Conservation (phyloP, 73 alveolate genomes). For the Halteria grandinella region DNA sequence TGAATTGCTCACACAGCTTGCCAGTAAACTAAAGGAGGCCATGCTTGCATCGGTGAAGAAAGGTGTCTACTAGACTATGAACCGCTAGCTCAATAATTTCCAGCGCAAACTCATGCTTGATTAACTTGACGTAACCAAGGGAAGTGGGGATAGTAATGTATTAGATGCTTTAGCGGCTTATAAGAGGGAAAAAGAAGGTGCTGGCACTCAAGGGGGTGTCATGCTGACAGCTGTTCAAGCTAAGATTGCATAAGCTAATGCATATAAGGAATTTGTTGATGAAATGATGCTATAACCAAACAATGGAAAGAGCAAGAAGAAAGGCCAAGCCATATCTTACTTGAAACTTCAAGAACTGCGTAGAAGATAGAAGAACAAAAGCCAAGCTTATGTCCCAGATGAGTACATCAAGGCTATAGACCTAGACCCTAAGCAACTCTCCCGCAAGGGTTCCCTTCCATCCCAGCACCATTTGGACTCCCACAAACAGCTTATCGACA, state of each 20-base stretch:
- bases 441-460: too few species aligned
- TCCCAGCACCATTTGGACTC: neutral
- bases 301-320: slow-evolving; percentile 21
- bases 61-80: slow-evolving; percentile 1
- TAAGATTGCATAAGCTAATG: neutral
- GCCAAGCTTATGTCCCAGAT: neutral
- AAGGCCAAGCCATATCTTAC: too few species aligned
- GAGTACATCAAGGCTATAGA: slow-evolving; percentile 12
- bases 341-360: too few species aligned
- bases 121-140: slow-evolving; percentile 11
- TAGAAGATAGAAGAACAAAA: too few species aligned
- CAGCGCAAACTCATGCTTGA: slow-evolving; percentile 37
- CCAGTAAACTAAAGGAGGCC: slow-evolving; percentile 3
- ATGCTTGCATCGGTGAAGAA: neutral
- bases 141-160: too few species aligned
- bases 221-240: slow-evolving; percentile 7
- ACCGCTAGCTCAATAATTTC: slow-evolving; percentile 10
- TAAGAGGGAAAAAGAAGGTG: neutral
- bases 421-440: too few species aligned
- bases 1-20: slow-evolving; percentile 28
- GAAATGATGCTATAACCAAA: slow-evolving; percentile 18
- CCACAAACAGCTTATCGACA: neutral
- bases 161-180: slow-evolving; percentile 11
- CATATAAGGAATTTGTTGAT: slow-evolving; percentile 36
- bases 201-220: slow-evolving; percentile 8